A percentile compares a stretch with the other conserved stretches of the same genome.
Evolutionary conservation across 1,139 yeast genomes (phyloP).

Genomic region (Scheffersomyces insectosa): DNA sequence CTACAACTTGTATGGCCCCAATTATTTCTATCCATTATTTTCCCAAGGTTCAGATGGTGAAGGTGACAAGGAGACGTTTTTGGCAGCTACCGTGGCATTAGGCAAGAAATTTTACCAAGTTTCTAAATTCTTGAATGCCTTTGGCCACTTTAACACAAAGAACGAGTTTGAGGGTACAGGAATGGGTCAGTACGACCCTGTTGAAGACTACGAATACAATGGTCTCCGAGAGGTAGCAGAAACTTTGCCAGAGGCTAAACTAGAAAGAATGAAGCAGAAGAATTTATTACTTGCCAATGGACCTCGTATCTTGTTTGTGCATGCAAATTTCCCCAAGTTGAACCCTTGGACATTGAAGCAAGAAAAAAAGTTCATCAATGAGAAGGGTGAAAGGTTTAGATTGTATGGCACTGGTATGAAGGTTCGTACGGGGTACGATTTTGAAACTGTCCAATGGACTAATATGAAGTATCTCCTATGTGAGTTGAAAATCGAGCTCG

Average conservation of each 20-base stretch:
- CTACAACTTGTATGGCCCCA: constrained; percentile 79
- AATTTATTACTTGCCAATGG: constrained; percentile 23
- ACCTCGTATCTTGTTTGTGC: constrained; percentile 57
- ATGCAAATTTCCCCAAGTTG: constrained; percentile 65
- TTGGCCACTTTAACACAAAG: constrained; percentile 48
- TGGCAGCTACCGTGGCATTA: constrained; percentile 74
- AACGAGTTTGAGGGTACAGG: constrained; percentile 59
- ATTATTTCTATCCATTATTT: constrained; percentile 76
- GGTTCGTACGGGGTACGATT: constrained; percentile 53
- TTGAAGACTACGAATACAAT: constrained; percentile 47
- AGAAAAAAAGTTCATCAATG: constrained; percentile 42
- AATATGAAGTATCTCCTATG: constrained; percentile 60
- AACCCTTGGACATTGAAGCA: constrained; percentile 54
- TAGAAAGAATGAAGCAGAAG: constrained; percentile 9
- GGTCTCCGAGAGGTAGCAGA: constrained; percentile 4
- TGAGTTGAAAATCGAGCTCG: constrained; percentile 48
- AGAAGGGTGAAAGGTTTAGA: constrained; percentile 48
- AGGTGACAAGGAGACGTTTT: constrained; percentile 88
- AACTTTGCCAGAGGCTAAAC: constrained; percentile 11
- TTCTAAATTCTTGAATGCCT: constrained; percentile 53
- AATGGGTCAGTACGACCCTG: constrained; percentile 74
- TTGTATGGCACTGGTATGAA: constrained; percentile 57
- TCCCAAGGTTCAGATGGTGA: constrained; percentile 87
- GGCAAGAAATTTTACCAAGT: constrained; percentile 67
- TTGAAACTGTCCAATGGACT: constrained; percentile 62